phyloP scores from a whole-genome alignment of 2,329 filamentous ascomycete species.

The Zasmidium cellare region DNA sequence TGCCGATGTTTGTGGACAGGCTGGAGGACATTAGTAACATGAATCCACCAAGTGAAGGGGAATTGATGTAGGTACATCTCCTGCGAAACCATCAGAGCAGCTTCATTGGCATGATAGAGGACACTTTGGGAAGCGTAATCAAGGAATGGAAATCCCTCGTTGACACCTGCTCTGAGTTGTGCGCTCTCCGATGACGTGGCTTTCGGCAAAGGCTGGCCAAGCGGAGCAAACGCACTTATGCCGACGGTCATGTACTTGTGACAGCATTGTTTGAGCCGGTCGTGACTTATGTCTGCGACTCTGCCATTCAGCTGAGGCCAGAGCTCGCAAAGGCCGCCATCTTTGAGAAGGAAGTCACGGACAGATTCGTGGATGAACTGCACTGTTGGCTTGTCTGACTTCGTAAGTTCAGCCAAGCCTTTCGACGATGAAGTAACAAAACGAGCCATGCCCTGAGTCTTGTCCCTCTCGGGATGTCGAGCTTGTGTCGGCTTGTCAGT shows the following conservation, averaged over 20 bases:
- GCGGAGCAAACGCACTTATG: neutral
- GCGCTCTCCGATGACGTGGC: neutral
- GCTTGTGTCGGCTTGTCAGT: neutral
- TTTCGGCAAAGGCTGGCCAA: neutral
- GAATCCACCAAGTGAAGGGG: slow-evolving; percentile 31
- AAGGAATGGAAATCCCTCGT: slow-evolving; percentile 46
- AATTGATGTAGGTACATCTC: slow-evolving; percentile 36
- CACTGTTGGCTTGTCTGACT: slow-evolving; percentile 34
- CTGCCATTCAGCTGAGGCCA: slow-evolving; percentile 25
- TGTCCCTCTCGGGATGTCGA: slow-evolving; percentile 25
- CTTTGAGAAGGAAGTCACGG: slow-evolving; percentile 47
- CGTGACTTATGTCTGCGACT: slow-evolving; percentile 13
- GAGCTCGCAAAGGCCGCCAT: slow-evolving; percentile 32
- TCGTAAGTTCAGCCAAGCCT: slow-evolving; percentile 50
- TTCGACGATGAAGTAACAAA: slow-evolving; percentile 50
- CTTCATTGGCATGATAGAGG: slow-evolving; percentile 44
- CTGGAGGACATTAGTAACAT: slow-evolving; percentile 35
- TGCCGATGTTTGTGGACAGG: slow-evolving; percentile 28
- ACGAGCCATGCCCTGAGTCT: slow-evolving; percentile 27
- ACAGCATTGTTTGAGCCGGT: slow-evolving; percentile 21
- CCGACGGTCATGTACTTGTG: slow-evolving; percentile 8
- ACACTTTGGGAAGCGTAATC: slow-evolving; percentile 44
- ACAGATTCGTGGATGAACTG: slow-evolving; percentile 59
- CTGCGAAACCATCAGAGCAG: slow-evolving; percentile 33
- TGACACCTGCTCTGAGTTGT: slow-evolving; percentile 21